phyloP scores from a whole-genome alignment of 2,329 filamentous ascomycete genomes.

The Scedosporium apiospermum region DNA sequence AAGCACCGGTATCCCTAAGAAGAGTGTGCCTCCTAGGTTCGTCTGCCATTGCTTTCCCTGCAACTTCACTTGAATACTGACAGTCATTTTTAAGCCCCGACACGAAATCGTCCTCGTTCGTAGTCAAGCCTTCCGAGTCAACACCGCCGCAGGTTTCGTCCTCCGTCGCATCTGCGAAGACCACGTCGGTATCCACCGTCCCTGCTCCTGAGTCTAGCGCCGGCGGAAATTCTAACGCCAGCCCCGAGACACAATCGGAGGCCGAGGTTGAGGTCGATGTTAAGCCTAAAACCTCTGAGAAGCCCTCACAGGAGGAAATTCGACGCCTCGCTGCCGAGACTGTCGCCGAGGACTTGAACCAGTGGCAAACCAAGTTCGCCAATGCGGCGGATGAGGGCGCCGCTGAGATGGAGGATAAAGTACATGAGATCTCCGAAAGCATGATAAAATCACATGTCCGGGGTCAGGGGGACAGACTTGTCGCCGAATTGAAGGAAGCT shows the following conservation, averaged over 20 bases:
- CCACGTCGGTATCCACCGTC: slow-evolving; percentile 18
- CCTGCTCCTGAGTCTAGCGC: slow-evolving; percentile 2
- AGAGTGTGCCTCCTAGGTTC: slow-evolving; percentile 21
- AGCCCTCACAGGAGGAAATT: slow-evolving; percentile 26
- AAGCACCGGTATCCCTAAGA: slow-evolving; percentile 23
- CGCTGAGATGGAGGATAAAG: slow-evolving; percentile 59
- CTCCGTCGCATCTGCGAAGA: slow-evolving; percentile 8
- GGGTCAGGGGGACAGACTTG: slow-evolving; percentile 56
- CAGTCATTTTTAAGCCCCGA: slow-evolving; percentile 4
- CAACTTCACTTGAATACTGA: neutral
- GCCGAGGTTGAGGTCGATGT: slow-evolving; percentile 29
- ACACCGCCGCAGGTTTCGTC: slow-evolving; percentile 14
- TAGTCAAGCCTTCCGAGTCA: slow-evolving; percentile 12
- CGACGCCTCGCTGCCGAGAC: slow-evolving; percentile 52
- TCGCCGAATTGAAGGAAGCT: slow-evolving; percentile 59
- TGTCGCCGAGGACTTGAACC: slow-evolving; percentile 67
- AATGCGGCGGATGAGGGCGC: slow-evolving; percentile 76
- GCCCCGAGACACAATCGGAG: slow-evolving; percentile 9
- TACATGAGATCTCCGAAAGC: slow-evolving; percentile 43
- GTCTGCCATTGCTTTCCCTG: neutral
- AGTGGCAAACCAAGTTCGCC: slow-evolving; percentile 84
- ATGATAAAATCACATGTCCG: slow-evolving; percentile 28
- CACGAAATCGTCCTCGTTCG: slow-evolving; percentile 29
- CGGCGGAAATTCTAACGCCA: neutral
- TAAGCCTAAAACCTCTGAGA: neutral